Evolutionary conservation across 164 flowering plant species (phyloP).

Genomic region (Sedum album): DNA sequence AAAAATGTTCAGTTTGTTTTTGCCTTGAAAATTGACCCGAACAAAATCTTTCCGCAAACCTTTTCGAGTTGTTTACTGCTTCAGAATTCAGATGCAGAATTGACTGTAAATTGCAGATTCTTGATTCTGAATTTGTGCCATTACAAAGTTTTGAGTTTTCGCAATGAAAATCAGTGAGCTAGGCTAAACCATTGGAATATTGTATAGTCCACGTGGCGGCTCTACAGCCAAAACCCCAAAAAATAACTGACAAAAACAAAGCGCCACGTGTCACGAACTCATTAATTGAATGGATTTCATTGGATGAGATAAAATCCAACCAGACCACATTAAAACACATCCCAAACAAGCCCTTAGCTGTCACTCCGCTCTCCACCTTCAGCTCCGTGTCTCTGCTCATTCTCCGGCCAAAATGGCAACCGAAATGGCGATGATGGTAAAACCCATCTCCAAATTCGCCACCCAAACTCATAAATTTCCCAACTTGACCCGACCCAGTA

Average conservation of each 20-base stretch:
- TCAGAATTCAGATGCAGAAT: no score
- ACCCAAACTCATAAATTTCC: constrained; percentile 10
- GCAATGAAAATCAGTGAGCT: no score
- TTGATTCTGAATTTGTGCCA: no score
- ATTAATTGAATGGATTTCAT: constrained; percentile 35
- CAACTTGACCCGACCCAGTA: constrained; percentile 9
- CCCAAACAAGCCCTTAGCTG: constrained; percentile 14
- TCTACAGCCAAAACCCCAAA: constrained; percentile 15
- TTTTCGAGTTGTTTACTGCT: no score
- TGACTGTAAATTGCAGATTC: not conserved
- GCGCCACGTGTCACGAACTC: no score
- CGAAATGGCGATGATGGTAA: constrained; percentile 64
- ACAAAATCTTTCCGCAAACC: constrained; percentile 9
- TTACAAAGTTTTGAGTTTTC: no score
- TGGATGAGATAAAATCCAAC: constrained; percentile 64
- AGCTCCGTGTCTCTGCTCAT: not conserved
- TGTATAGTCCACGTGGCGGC: constrained; percentile 8
- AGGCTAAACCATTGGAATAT: not conserved
- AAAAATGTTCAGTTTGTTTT: not conserved
- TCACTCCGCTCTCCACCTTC: not conserved
- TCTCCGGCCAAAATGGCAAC: constrained; percentile 40
- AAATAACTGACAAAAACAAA: not conserved
- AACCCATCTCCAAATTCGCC: constrained; percentile 30
- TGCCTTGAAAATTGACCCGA: not conserved
- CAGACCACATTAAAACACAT: constrained; percentile 17